Evolutionary conservation across 768 basidiomycete species (phyloP).

Genomic region (Sarcodon aspratus): DNA sequence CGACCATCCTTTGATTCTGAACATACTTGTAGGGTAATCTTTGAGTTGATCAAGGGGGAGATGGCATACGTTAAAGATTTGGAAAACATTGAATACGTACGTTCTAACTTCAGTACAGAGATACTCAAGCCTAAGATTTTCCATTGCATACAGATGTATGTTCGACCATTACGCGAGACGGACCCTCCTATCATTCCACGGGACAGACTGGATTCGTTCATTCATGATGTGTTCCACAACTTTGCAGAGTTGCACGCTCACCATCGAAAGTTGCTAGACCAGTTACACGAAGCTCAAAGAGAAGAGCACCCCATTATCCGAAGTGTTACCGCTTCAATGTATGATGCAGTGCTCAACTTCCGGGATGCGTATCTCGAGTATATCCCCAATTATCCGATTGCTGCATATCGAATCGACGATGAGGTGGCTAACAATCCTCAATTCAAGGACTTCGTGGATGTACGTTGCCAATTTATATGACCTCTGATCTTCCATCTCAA

Average conservation of each 20-base stretch:
- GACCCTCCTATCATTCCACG: conserved; percentile 72
- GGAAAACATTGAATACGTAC: conserved; percentile 70
- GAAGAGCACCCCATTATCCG: conserved; percentile 77
- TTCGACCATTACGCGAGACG: conserved; percentile 58
- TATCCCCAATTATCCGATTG: conserved; percentile 87
- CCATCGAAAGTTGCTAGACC: conserved; percentile 65
- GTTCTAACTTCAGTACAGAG: conserved; percentile 9
- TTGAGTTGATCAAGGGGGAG: conserved; percentile 91
- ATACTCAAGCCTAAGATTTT: neutral
- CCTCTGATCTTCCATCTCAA: neutral
- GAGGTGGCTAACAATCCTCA: conserved; percentile 74
- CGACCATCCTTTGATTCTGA: neutral
- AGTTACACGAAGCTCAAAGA: conserved; percentile 77
- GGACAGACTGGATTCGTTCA: conserved; percentile 63
- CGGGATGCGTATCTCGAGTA: conserved; percentile 90
- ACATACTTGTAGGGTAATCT: conserved; percentile 55
- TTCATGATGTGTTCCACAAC: conserved; percentile 86
- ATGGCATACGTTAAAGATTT: conserved; percentile 93
- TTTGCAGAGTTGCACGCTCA: conserved; percentile 64
- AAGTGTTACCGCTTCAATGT: conserved; percentile 73
- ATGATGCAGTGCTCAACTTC: conserved; percentile 88
- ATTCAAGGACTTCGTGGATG: conserved; percentile 79
- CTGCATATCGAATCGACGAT: conserved; percentile 77
- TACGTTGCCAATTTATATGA: conserved; percentile 18
- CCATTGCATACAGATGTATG: conserved; percentile 51